Evolutionary conservation across 2,329 filamentous ascomycete species (phyloP).

Genomic region (Diaporthe citri): DNA sequence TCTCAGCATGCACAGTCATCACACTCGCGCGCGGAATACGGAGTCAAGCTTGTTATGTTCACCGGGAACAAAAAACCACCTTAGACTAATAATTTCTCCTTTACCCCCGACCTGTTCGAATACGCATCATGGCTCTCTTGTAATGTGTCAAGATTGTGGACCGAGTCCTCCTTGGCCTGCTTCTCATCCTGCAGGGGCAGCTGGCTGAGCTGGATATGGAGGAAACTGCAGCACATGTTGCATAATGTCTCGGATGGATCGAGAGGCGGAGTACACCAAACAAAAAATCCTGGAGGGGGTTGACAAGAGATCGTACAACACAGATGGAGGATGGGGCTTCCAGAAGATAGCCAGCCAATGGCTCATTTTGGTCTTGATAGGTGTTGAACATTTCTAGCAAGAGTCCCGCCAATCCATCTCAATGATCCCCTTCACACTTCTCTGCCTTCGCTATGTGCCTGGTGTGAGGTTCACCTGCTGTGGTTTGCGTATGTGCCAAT

Average conservation of each 20-base stretch:
- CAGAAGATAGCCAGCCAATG: background rate
- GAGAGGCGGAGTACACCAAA: background rate
- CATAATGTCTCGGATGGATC: slow-evolving; percentile 26
- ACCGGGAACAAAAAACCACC: slow-evolving; percentile 50
- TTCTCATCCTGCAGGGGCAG: slow-evolving; percentile 1
- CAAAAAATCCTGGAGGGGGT: slow-evolving; percentile 11
- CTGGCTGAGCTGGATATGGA: slow-evolving; percentile 30
- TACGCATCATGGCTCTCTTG: slow-evolving; percentile 15
- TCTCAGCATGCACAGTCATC: slow-evolving; percentile 40
- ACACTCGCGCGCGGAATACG: slow-evolving; percentile 40
- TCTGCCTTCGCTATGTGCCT: background rate
- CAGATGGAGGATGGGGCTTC: background rate
- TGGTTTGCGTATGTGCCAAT: background rate
- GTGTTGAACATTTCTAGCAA: slow-evolving; percentile 31
- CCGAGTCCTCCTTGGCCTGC: slow-evolving; percentile 18
- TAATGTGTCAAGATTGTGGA: slow-evolving; percentile 32
- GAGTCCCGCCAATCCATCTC: slow-evolving; percentile 28
- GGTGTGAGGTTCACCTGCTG: too few relatives aligned
- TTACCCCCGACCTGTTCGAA: slow-evolving; percentile 41
- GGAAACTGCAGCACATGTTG: slow-evolving; percentile 18
- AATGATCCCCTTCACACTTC: slow-evolving; percentile 15
- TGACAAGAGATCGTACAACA: background rate
- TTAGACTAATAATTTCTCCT: slow-evolving; percentile 60
- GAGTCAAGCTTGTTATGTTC: slow-evolving; percentile 47
- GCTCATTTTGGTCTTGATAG: slow-evolving; percentile 7